phyloP scores from a whole-genome alignment of 176 grass and related monocot genomes.

The Chloris gayana region DNA sequence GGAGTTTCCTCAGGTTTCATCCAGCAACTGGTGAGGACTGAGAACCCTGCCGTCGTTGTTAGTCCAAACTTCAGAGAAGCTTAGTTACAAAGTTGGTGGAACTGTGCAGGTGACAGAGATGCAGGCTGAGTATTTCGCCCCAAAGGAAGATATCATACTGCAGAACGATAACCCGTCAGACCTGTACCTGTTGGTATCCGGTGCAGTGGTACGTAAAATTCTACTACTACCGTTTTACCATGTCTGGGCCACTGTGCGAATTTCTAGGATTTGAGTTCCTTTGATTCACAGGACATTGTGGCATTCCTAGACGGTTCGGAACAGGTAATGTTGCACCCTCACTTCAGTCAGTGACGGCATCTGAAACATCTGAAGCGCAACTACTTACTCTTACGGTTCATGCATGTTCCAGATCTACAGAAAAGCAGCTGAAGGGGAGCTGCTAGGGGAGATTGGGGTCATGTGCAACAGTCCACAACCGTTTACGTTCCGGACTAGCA shows the following conservation, averaged over 20 bases:
- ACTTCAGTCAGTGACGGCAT: not conserved
- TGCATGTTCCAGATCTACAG: slow-evolving; percentile 58
- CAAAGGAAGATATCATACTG: slow-evolving; percentile 77
- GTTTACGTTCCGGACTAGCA: slow-evolving; percentile 67
- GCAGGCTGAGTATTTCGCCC: slow-evolving; percentile 78
- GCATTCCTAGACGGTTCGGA: slow-evolving; percentile 48
- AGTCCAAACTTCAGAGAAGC: not conserved
- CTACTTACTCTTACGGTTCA: not conserved
- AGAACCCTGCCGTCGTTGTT: not conserved
- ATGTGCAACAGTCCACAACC: slow-evolving; percentile 64
- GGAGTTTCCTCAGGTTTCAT: slow-evolving; percentile 81
- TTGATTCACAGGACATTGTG: slow-evolving; percentile 50
- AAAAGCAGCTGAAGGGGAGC: slow-evolving; percentile 56
- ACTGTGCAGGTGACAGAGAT: slow-evolving; percentile 31
- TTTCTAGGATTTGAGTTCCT: not conserved
- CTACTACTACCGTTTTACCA: not conserved
- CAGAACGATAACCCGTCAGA: slow-evolving; percentile 76
- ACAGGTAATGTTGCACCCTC: slow-evolving; percentile 31
- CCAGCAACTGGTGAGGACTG: slow-evolving; percentile 87
- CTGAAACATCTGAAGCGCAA: not conserved
- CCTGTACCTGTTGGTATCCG: slow-evolving; percentile 70
- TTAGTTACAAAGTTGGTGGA: not conserved
- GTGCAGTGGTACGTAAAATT: slow-evolving; percentile 62
- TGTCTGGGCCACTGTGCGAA: not conserved
- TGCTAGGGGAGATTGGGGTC: slow-evolving; percentile 75